Evolutionary conservation across 2,329 filamentous ascomycete species (phyloP), one percentile per base, ranked within the genome.

Genomic region (Aphanocladium album): DNA sequence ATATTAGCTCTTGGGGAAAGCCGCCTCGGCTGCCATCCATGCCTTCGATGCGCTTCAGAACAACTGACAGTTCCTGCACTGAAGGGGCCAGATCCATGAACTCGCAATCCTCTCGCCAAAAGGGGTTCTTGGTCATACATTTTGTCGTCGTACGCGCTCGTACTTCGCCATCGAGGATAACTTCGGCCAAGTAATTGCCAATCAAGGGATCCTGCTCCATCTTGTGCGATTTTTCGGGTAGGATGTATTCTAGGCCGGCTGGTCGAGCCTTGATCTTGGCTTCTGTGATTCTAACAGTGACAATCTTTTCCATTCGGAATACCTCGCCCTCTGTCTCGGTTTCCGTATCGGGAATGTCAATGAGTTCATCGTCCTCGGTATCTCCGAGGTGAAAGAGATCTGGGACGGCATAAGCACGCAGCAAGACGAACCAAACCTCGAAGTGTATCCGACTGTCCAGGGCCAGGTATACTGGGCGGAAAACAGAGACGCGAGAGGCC

Each of bases 351-450:
- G 69, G 65, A 17, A 76, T 67, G 62, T 81, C 80, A 17, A 73
- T 72, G 2, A 82, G 71, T 19, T 78, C 74, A 4, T 76, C 74
- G 30, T 72, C 72, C 17, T 75, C 74, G 14, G 77, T 69, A 11
- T 78, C 67, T 45, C 84, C 79, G 17, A 85, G 71, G 2, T 87
- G 90, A 70, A 96, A 98, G 14, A 98, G 81, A 67, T 97, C 92
- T 0, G 95, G 93, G 50, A 96, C 88, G 0, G 93, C 91, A 72
- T 97, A 97, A 0, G 93, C 92, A 64, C 93, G 86, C 33, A 99
- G 74, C 11, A 99, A 79, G 7, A 96, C 93, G 68, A 96, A 93
- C 95, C 95, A 99, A 14, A 97, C 95, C 72, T 99, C 95, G 68
- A 96, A 96, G n/a, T 96, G 80, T 7, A 96, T 86, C 46, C 93